Evolutionary conservation across 148 eudicot species (phyloP), one percentile per base, ranked within the genome.

Genomic region (Heliamphora exappendiculata): DNA sequence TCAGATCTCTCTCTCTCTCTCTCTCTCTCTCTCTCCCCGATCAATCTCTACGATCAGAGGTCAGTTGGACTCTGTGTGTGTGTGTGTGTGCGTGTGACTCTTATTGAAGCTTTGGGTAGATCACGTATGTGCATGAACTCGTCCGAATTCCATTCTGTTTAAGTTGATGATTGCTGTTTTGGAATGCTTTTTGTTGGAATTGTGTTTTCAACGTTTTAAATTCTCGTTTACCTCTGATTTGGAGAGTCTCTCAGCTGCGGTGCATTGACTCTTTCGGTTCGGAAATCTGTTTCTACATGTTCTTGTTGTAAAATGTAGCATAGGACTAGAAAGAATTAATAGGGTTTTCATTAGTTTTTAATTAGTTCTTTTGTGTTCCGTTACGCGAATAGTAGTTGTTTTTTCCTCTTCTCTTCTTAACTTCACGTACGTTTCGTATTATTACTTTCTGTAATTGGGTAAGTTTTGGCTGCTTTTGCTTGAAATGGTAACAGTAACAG

Each of bases 1-100:
- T 70, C 80, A 45, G 80, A 77, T n/a, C n/a, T n/a, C n/a, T n/a
- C n/a, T n/a, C n/a, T 75, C 77, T 60, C 33, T 12, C 51, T 76
- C 57, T 68, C 10, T 33, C 39, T 5, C 4, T 1, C 11, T 55
- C 73, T 67, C 41, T 41, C 41, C n/a, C 10, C 67, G 57, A 28
- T 44, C 69, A 19, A 75, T 75, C 69, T 60, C 59, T 28, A 7
- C n/a, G 26, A 29, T 26, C 68, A 47, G 67, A 41, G 65, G 67
- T 77, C 28, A 68, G 67, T 54, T 44, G 10, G 22, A 29, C 47
- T 34, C 13, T 76, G 64, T 55, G 22, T 50, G 6, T n/a, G 9
- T 29, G 33, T 51, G 45, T 55, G 7, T 37, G 28, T 31, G 14
- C 39, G 41, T n/a, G n/a, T 0, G 51, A 19, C 53, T 49, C 20